Conservation (phyloP, 106 monocot species). For the Phalaenopsis equestris region DNA sequence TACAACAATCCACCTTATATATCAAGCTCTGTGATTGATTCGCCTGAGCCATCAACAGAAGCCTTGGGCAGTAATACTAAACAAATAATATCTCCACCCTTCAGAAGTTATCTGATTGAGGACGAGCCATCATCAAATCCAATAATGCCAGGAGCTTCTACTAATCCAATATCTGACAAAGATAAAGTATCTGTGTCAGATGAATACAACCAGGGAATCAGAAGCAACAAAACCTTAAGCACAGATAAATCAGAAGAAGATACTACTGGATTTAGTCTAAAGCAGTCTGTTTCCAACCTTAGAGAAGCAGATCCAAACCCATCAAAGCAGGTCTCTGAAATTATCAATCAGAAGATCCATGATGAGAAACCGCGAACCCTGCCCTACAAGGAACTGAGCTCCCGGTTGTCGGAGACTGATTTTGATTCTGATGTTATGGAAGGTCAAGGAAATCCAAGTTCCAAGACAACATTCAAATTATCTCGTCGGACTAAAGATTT, state of each 20-base stretch:
- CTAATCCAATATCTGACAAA: neutral
- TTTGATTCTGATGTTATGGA: slow-evolving; percentile 15
- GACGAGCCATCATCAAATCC: slow-evolving; percentile 2
- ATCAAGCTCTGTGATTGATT: slow-evolving; percentile 14
- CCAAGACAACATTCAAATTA: slow-evolving; percentile 18
- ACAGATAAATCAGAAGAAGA: slow-evolving; percentile 4
- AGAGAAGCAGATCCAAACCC: neutral
- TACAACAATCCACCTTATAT: slow-evolving; percentile 25
- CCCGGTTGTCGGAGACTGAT: slow-evolving; percentile 9
- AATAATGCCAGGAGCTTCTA: slow-evolving; percentile 6
- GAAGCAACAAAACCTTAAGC: neutral
- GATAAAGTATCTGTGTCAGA: neutral
- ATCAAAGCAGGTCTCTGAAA: neutral
- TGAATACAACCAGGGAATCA: neutral
- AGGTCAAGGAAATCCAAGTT: slow-evolving; percentile 8
- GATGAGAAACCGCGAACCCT: slow-evolving; percentile 5
- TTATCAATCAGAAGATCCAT: slow-evolving; percentile 1
- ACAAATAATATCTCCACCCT: slow-evolving; percentile 4
- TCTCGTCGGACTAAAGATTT: slow-evolving; percentile 39
- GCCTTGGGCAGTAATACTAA: slow-evolving; percentile 7
- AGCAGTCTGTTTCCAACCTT: neutral
- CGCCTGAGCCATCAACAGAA: slow-evolving; percentile 11
- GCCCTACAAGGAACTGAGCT: slow-evolving; percentile 12
- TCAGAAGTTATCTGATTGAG: slow-evolving; percentile 2
- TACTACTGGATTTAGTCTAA: neutral